Percentiles rank a stretch among this genome's conserved stretches.
phyloP scores from a whole-genome alignment of 495 filamentous ascomycete genomes.

The Chaetomium fimeti region DNA sequence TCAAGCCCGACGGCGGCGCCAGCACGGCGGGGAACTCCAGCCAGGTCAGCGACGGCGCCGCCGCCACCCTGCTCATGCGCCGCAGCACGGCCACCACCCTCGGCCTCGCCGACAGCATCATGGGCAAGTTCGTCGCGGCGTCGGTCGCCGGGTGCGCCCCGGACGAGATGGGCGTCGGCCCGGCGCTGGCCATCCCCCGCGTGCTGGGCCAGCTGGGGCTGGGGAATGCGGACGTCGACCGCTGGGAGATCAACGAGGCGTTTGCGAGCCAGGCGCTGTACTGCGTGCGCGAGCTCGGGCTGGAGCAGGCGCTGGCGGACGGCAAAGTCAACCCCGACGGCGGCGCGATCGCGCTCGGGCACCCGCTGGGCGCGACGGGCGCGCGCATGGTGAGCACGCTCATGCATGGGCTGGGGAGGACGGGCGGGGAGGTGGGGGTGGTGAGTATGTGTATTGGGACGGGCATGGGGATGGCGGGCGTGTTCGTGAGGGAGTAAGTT shows the following conservation, averaged over 20 bases:
- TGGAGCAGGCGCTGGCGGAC: conserved; percentile 58
- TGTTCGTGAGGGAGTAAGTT: conserved; percentile 77
- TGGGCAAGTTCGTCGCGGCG: conserved; percentile 76
- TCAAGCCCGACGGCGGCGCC: conserved; percentile 65
- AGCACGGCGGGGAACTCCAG: conserved; percentile 85
- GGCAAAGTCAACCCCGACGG: conserved; percentile 84
- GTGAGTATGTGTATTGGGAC: conserved; percentile 90
- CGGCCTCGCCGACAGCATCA: conserved; percentile 64
- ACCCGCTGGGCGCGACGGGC: conserved; percentile 90
- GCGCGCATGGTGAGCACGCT: conserved; percentile 77
- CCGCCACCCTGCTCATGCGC: conserved; percentile 77
- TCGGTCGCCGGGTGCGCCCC: conserved; percentile 73
- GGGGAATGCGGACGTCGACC: conserved; percentile 63
- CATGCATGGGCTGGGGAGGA: conserved; percentile 61
- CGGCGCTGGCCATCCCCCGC: conserved; percentile 80
- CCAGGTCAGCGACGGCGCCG: conserved; percentile 86
- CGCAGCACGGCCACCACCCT: conserved; percentile 76
- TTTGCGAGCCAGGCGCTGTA: conserved; percentile 88
- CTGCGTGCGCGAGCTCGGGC: conserved; percentile 69
- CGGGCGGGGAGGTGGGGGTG: conserved; percentile 63
- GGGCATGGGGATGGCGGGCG: conserved; percentile 65
- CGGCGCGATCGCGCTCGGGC: conserved; percentile 88
- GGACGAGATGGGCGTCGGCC: conserved; percentile 92
- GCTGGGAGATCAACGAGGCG: conserved; percentile 98
- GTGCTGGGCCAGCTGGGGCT: conserved; percentile 66